Evolutionary conservation across 192 early-diverging fungal genomes (phyloP), one percentile per base, ranked within the genome.

Genomic region (Geosiphon pyriformis): DNA sequence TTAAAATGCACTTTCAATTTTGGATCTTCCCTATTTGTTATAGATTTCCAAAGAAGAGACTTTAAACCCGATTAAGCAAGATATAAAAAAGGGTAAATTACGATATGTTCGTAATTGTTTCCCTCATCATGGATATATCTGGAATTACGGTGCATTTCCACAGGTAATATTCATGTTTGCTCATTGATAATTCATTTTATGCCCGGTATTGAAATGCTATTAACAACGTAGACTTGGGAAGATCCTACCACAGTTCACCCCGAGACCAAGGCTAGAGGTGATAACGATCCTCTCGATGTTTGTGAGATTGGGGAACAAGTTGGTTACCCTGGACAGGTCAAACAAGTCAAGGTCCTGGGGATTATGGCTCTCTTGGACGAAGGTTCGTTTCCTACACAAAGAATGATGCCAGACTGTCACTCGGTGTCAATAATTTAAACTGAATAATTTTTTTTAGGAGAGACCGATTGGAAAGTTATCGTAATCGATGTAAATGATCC

Each of bases 391-490:
- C 33, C 3, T 1, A 55, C 30, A 22, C 20, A 29, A n/a, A 46
- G 35, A 61, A 34, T n/a, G n/a, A n/a, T n/a, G n/a, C n/a, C n/a
- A n/a, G n/a, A n/a, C n/a, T n/a, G n/a, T n/a, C n/a, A n/a, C n/a
- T n/a, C n/a, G n/a, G n/a, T n/a, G 35, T 59, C 8, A 27, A 61
- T 46, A 46, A 34, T 25, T 61, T 46, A 15, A 61, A 25, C 49
- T 53, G 20, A 67, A 35, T 23, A 23, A 30, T 18, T 48, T 27
- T 57, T 30, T 10, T 27, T 61, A 78, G 76, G 76, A 30, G 96
- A 99, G 80, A 99, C 96, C 68, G 96, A 99, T 87, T 99, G 96
- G 96, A 99, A 99, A 87, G 83, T 99, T 70, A 90, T 99, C 74
- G 92, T 86, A 71, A 98, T 99, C 72, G 96, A 99, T 75, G 79